phyloP scores from a whole-genome alignment of 257 asterid species.

The Coffea canephora region DNA sequence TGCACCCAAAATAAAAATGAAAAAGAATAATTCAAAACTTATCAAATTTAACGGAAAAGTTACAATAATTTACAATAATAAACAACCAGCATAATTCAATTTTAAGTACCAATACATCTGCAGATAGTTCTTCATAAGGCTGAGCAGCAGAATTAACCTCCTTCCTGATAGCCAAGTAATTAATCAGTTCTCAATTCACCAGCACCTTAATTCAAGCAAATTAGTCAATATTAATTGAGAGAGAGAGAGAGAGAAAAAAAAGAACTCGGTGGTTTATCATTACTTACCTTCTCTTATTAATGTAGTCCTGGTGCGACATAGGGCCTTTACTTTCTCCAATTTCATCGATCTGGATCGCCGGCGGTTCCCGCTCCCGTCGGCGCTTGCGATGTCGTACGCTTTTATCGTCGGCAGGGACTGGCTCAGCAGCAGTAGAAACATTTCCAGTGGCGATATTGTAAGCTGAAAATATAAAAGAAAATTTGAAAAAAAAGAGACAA shows the following conservation, averaged over 20 bases:
- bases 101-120: slow-evolving; percentile 57
- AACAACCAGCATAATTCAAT: background rate
- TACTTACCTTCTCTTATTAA: slow-evolving; percentile 56
- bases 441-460: slow-evolving; percentile 63
- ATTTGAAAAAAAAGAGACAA: background rate
- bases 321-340: slow-evolving; percentile 48
- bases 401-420: slow-evolving; percentile 21
- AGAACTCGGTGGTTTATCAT: too few relatives aligned
- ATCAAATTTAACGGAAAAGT: background rate
- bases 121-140: slow-evolving; percentile 56
- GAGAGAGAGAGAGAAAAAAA: background rate
- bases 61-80: background rate
- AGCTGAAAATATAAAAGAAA: slow-evolving; percentile 37
- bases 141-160: slow-evolving; percentile 47
- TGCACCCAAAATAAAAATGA: slow-evolving; percentile 23
- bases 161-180: slow-evolving; percentile 44
- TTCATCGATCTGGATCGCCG: slow-evolving; percentile 23
- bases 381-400: slow-evolving; percentile 39
- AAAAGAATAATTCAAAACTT: background rate
- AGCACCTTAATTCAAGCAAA: background rate
- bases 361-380: slow-evolving; percentile 36
- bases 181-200: background rate
- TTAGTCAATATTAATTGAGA: too few relatives aligned
- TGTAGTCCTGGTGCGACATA: slow-evolving; percentile 76
- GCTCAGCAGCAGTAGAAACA: slow-evolving; percentile 26